Conservation (phyloP, 371 early-diverging fungal species). For the Actinomortierella wolfii region DNA sequence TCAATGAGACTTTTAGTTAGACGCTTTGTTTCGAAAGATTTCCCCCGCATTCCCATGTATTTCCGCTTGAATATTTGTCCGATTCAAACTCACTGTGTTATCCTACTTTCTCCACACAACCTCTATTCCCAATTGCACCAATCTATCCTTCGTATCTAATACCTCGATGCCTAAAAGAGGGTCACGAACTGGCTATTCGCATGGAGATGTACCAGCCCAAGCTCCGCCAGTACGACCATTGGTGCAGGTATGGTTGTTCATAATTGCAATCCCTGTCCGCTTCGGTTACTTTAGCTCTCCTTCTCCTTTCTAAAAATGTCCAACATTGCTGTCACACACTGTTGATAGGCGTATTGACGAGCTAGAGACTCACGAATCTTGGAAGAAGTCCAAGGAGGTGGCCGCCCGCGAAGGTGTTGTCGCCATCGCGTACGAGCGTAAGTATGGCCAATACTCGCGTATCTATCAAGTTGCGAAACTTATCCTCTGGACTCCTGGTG, state of each 20-base stretch:
- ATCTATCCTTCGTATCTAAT: too few species aligned
- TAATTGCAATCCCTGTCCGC: neutral
- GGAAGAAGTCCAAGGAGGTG: conserved; percentile 61
- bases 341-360: conserved; percentile 62
- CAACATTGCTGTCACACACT: too few species aligned
- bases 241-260: conserved; percentile 53
- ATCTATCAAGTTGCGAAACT: conserved; percentile 71
- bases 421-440: conserved; percentile 67
- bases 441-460: conserved; percentile 54
- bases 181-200: conserved; percentile 15
- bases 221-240: conserved; percentile 70
- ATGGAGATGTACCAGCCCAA: conserved; percentile 58
- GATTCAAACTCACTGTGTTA: too few species aligned
- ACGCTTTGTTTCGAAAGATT: conserved; percentile 5
- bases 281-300: neutral
- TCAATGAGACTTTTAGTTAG: too few species aligned
- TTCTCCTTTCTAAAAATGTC: too few species aligned
- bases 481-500: conserved; percentile 60
- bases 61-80: neutral
- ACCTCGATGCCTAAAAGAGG: conserved; percentile 18
- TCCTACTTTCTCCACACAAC: too few species aligned
- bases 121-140: too few species aligned
- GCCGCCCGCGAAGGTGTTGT: conserved; percentile 68
- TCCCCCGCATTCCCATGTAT: neutral
- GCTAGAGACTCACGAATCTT: conserved; percentile 58